Conservation (phyloP, 306 rosid genomes). For the Herpetospermum pedunculosum region DNA sequence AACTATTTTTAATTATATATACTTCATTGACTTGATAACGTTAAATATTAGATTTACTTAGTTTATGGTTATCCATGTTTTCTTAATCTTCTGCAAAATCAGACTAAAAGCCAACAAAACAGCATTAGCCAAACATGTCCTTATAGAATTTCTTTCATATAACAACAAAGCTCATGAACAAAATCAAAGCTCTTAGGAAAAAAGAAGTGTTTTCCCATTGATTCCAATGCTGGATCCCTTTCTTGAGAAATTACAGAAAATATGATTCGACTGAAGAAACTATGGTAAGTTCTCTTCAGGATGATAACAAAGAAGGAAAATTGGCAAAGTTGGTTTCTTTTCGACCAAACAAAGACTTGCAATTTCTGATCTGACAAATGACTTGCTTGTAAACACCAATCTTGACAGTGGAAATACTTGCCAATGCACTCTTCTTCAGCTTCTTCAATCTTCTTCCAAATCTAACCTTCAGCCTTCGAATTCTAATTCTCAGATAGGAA, state of each 20-base stretch:
- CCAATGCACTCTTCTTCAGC: constrained; percentile 43
- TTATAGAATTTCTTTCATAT: neutral
- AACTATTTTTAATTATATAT: neutral
- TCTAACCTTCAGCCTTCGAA: constrained; percentile 59
- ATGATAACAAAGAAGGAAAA: constrained; percentile 30
- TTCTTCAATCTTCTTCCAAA: constrained; percentile 59
- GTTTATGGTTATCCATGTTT: neutral
- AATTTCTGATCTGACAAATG: constrained; percentile 32
- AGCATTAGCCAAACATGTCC: neutral
- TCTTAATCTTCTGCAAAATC: neutral
- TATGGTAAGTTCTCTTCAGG: neutral
- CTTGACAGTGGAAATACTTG: constrained; percentile 28
- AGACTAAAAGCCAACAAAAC: neutral
- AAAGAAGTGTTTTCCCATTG: neutral
- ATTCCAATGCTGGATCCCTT: neutral
- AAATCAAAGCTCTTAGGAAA: neutral
- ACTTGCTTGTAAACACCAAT: constrained; percentile 35
- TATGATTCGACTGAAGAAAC: neutral
- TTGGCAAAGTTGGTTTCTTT: constrained; percentile 17
- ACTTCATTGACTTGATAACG: neutral
- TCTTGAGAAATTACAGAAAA: neutral
- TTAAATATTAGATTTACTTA: neutral
- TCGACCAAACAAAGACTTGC: constrained; percentile 31
- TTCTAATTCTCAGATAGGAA: constrained; percentile 41
- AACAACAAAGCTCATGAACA: neutral